These are phyloP conservation scores for Trichocladium uniseriatum DNA, from an alignment of 495 filamentous ascomycete genomes.

Conservation along the genomic window DNA sequence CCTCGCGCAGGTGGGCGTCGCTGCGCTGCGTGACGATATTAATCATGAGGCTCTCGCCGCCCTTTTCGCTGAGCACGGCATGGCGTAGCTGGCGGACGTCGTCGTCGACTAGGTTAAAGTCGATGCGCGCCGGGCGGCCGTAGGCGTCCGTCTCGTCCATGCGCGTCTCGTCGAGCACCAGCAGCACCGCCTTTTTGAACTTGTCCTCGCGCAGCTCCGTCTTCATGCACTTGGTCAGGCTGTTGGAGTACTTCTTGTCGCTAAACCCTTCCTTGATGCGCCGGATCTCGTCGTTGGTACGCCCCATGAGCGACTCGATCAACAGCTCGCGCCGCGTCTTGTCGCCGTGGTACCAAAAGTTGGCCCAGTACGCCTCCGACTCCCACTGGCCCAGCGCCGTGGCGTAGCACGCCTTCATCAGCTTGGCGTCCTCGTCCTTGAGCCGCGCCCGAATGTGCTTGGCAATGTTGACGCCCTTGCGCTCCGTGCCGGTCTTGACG, in stretches of 20 bases:
- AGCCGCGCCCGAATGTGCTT: conserved; percentile 86
- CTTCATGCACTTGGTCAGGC: conserved; percentile 76
- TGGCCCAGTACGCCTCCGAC: conserved; percentile 94
- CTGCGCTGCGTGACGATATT: conserved; percentile 69
- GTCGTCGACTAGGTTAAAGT: conserved; percentile 48
- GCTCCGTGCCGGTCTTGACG: conserved; percentile 59
- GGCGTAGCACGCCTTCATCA: conserved; percentile 85
- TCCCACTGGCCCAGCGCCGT: conserved; percentile 89
- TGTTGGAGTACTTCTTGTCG: conserved; percentile 86
- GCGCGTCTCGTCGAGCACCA: conserved; percentile 69
- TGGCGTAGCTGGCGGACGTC: conserved; percentile 65
- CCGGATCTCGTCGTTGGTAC: conserved; percentile 76
- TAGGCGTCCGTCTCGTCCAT: conserved; percentile 65
- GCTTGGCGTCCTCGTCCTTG: conserved; percentile 51
- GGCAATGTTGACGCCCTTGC: conserved; percentile 84
- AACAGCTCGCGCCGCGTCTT: conserved; percentile 76
- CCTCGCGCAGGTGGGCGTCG: conserved; percentile 72
- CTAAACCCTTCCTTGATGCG: conserved; percentile 86
- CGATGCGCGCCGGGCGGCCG: conserved; percentile 30
- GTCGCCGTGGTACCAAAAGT: conserved; percentile 93
- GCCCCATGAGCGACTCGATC: conserved; percentile 86
- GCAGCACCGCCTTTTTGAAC: conserved; percentile 79
- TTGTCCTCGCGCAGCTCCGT: conserved; percentile 89
- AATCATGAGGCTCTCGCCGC: conserved; percentile 88
- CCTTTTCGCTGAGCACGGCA: conserved; percentile 61